Conservation (phyloP, 2,329 filamentous ascomycete species). For the Dichotomopilus funicola region DNA sequence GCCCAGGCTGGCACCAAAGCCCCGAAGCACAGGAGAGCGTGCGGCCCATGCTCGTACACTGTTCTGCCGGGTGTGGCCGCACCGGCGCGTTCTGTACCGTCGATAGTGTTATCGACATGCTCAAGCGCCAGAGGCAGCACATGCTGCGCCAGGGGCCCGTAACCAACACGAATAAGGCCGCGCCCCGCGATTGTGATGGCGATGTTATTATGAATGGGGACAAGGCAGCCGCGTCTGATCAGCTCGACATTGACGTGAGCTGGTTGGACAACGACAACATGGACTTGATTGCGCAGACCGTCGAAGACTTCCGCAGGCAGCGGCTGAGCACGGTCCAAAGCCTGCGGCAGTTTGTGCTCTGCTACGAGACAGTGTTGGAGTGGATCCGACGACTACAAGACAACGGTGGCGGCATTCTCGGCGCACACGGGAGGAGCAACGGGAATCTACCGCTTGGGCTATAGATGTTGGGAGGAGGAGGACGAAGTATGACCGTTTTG, state of each 20-base stretch:
- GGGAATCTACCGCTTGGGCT: conserved; percentile 28
- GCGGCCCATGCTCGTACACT: conserved; percentile 84
- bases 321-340: conserved; percentile 96
- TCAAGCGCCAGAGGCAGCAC: conserved; percentile 68
- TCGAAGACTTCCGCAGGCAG: conserved; percentile 85
- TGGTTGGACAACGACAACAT: conserved; percentile 66
- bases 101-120: conserved; percentile 91
- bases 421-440: conserved; percentile 26
- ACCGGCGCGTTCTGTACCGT: conserved; percentile 97
- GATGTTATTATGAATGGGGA: conserved; percentile 39
- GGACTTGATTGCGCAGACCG: conserved; percentile 79
- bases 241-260: conserved; percentile 38
- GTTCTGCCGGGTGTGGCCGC: conserved; percentile 89
- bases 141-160: conserved; percentile 12
- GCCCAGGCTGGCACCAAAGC: conserved; percentile 48
- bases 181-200: conserved; percentile 33
- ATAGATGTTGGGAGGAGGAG: neutral
- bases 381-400: conserved; percentile 60
- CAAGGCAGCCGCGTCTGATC: neutral
- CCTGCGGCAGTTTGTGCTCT: conserved; percentile 85
- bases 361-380: conserved; percentile 90
- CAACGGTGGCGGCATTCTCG: conserved; percentile 2
- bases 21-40: conserved; percentile 47
- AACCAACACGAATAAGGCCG: too few relatives aligned
- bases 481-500: too few relatives aligned